These are phyloP conservation scores for Decorospora gaudefroyi DNA, from an alignment of 2,329 filamentous ascomycete genomes.

Conservation along the genomic window DNA sequence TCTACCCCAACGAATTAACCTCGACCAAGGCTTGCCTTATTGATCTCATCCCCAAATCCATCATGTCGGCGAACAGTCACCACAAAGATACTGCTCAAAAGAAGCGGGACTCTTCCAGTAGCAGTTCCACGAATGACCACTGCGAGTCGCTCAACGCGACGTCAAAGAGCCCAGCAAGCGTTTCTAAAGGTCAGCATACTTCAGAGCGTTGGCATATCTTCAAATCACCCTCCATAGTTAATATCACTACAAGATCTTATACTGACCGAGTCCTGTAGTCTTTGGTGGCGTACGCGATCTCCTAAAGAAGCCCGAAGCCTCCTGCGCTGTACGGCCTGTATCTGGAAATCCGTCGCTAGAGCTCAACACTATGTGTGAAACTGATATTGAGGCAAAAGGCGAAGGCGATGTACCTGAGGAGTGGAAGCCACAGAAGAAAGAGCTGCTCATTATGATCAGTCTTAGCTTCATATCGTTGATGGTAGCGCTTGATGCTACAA, in stretches of 20 bases:
- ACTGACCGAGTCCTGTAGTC: neutral
- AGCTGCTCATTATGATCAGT: slow-evolving; percentile 35
- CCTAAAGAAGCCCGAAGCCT: neutral
- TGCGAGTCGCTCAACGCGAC: neutral
- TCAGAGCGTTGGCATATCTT: neutral
- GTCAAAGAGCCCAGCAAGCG: neutral
- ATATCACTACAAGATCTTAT: neutral
- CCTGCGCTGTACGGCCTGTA: slow-evolving; percentile 1
- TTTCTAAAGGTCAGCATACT: slow-evolving; percentile 1
- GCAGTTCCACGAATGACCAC: slow-evolving; percentile 1
- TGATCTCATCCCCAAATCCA: neutral
- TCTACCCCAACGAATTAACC: neutral
- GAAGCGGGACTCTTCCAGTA: neutral
- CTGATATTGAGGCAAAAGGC: slow-evolving; percentile 20
- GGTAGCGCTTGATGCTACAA: slow-evolving; percentile 40
- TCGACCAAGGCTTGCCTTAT: neutral
- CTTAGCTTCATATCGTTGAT: slow-evolving; percentile 36
- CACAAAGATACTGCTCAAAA: neutral
- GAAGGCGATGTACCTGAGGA: slow-evolving; percentile 1
- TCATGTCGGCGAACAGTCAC: neutral
- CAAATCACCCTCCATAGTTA: too few relatives aligned
- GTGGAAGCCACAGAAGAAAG: slow-evolving; percentile 24
- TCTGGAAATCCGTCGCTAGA: slow-evolving; percentile 4
- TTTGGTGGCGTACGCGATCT: neutral
- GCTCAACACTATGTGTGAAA: neutral